phyloP scores from a whole-genome alignment of 257 asterid species.

The Solanum dulcamara region DNA sequence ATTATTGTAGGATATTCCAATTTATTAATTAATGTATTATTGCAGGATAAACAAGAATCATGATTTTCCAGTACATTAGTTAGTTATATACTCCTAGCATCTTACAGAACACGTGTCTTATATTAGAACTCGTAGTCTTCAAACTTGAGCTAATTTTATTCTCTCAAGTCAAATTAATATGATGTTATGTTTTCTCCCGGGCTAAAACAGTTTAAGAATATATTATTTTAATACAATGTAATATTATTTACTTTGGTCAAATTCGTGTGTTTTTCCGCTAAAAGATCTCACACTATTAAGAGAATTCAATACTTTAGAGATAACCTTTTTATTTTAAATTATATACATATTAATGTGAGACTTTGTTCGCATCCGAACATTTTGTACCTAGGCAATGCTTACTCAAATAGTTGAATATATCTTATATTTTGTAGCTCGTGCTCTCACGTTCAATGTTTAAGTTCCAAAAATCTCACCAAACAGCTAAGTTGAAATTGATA shows the following conservation, averaged over 20 bases:
- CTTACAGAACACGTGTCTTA: not conserved
- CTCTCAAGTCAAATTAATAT: not conserved
- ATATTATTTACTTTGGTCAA: not conserved
- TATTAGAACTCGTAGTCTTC: not conserved
- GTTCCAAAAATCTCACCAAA: constrained; percentile 22
- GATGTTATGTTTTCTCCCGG: not conserved
- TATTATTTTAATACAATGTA: too few species aligned
- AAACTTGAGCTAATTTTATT: not conserved
- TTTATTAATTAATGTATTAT: too few species aligned
- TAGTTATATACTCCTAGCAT: not conserved
- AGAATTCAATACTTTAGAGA: too few species aligned
- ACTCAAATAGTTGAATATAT: not conserved
- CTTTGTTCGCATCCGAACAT: not conserved
- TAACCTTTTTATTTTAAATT: too few species aligned
- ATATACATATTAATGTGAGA: too few species aligned
- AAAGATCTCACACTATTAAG: not conserved
- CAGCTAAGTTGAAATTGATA: constrained; percentile 6
- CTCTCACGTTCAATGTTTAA: constrained; percentile 27
- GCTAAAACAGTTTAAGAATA: not conserved
- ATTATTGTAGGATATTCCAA: not conserved
- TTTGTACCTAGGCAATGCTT: not conserved
- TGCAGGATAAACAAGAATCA: not conserved
- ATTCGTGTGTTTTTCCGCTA: rapidly evolving
- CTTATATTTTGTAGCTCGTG: constrained; percentile 25
- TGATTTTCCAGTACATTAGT: not conserved